Evolutionary conservation across 176 grass and related monocot species (phyloP), one percentile per base, ranked within the genome.

Genomic region (Oryza brachyantha): DNA sequence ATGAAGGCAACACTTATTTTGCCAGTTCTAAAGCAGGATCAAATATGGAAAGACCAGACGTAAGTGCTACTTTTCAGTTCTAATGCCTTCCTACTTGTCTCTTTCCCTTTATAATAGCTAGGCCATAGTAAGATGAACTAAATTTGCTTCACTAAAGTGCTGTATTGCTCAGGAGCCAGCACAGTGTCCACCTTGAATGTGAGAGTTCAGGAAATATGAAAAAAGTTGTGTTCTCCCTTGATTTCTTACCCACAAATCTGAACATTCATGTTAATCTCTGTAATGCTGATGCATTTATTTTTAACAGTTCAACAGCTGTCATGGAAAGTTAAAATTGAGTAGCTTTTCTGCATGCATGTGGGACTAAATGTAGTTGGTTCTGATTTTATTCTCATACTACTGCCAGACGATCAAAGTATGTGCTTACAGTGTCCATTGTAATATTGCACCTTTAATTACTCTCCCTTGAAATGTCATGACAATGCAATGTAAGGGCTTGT

Each of bases 31-130:
- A 95, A 95, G 86, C 86, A 91, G 86, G 89, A 95, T 41, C 92
- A 95, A 82, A 95, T 95, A 78, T 92, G 89, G 92, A 95, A 92
- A 82, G 92, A 95, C 43, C 83, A 89, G 22, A 87, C 86, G 89
- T 95, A 84, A 79, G 78, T 40, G 36, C 6, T 40, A 26, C 38
- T 72, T 72, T 79, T n/a, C 42, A 74, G 28, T 79, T 82, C 21
- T 42, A 24, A 24, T 16, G 79, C 71, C 16, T 46, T 45, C 32
- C 32, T 45, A 43, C 17, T 54, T 70, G 11, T 73, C 35, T 31
- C n/a, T 59, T 19, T 62, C 25, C 41, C 19, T 36, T 36, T 28
- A 59, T 68, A 13, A 27, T 62, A 55, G 62, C 61, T 40, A 24
- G 2, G 16, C 13, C 1, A 26, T 63, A 26, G 1, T 54, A 68